Percentiles rank a stretch among this genome's conserved stretches.
Conservation (phyloP, 2,329 filamentous ascomycete genomes). For the Chalara sp. region DNA sequence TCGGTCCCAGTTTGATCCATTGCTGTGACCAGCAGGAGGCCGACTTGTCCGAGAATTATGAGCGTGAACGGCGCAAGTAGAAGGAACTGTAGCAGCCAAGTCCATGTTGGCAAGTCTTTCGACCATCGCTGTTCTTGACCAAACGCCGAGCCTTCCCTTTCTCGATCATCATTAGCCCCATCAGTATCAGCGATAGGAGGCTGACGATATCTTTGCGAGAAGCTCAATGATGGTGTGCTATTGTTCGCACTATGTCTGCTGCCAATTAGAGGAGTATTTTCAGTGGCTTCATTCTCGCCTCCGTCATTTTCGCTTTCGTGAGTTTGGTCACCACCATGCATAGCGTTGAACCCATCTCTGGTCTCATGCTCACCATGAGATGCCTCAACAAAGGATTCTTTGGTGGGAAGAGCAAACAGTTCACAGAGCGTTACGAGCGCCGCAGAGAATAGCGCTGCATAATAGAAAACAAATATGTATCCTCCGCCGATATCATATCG, state of each 20-base stretch:
- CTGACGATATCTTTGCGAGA: slow-evolving; percentile 43
- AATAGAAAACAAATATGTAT: slow-evolving; percentile 77
- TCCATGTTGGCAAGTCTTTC: slow-evolving; percentile 67
- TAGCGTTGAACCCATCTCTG: slow-evolving; percentile 29
- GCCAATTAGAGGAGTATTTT: slow-evolving; percentile 48
- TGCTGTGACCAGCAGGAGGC: slow-evolving; percentile 63
- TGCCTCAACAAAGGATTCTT: slow-evolving; percentile 59
- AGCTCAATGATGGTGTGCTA: slow-evolving; percentile 38
- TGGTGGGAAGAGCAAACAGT: slow-evolving; percentile 68
- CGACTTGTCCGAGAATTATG: slow-evolving; percentile 70
- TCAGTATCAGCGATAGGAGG: slow-evolving; percentile 18
- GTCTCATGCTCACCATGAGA: slow-evolving; percentile 44
- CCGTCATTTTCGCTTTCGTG: slow-evolving; percentile 20
- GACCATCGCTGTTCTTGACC: slow-evolving; percentile 83
- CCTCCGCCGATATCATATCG: slow-evolving; percentile 65
- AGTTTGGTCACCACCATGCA: slow-evolving; percentile 27
- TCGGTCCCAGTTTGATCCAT: slow-evolving; percentile 79
- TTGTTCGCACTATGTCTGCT: slow-evolving; percentile 35
- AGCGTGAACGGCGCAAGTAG: slow-evolving; percentile 72
- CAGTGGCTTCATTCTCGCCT: slow-evolving; percentile 34
- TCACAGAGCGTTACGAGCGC: slow-evolving; percentile 72
- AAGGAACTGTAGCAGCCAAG: slow-evolving; percentile 83
- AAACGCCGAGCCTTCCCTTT: slow-evolving; percentile 40
- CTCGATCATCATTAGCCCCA: slow-evolving; percentile 18
- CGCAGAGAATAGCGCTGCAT: slow-evolving; percentile 67